Conservation (phyloP, 805 yeast genomes). For the Cyberlindnera veronae region DNA sequence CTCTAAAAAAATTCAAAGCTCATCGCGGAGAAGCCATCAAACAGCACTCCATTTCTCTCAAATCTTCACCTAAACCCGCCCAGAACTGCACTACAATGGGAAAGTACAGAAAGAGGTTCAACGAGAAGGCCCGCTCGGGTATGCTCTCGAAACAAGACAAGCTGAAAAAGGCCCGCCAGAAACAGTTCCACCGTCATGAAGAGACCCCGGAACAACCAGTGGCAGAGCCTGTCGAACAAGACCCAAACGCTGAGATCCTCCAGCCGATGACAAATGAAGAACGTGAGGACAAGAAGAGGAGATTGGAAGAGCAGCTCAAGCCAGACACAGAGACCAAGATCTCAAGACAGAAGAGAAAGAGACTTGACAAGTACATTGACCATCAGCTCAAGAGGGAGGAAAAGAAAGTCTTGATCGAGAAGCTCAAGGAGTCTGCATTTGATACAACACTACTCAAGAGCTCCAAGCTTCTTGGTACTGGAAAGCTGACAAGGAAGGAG, state of each 20-base stretch:
- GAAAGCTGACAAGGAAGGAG: constrained; percentile 63
- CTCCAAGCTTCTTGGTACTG: constrained; percentile 75
- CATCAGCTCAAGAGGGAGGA: constrained; percentile 89
- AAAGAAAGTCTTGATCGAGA: constrained; percentile 69
- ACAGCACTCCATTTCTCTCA: neutral
- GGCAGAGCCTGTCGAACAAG: constrained; percentile 20
- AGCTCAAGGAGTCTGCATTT: constrained; percentile 57
- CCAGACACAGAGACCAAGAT: constrained; percentile 66
- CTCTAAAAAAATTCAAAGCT: neutral
- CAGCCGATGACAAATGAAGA: constrained; percentile 65
- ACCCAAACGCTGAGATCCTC: constrained; percentile 59
- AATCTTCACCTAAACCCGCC: neutral
- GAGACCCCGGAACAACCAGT: neutral
- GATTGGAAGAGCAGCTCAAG: constrained; percentile 52
- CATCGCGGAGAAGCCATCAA: neutral
- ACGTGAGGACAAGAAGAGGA: constrained; percentile 59
- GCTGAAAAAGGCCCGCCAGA: constrained; percentile 62
- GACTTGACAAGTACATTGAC: constrained; percentile 89
- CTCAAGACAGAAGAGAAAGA: constrained; percentile 65
- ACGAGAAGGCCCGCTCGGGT: constrained; percentile 83
- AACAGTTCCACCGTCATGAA: constrained; percentile 53
- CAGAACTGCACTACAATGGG: constrained; percentile 50
- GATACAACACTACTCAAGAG: constrained; percentile 70
- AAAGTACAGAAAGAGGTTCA: constrained; percentile 73
- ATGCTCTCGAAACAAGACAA: constrained; percentile 77